Conservation (phyloP, 768 basidiomycete species). For the Leccinum rimulosum region DNA sequence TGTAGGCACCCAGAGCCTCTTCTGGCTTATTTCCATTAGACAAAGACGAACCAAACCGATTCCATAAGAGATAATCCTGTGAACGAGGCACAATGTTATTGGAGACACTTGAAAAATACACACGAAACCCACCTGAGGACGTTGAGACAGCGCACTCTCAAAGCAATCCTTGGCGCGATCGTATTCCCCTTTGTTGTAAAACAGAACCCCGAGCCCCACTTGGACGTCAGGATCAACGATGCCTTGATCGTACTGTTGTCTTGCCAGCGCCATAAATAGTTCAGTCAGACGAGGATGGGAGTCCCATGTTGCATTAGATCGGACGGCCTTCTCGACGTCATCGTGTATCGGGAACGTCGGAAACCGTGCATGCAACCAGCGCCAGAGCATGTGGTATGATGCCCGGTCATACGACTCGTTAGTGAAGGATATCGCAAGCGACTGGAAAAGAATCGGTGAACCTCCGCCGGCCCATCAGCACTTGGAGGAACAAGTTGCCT, state of each 20-base stretch:
- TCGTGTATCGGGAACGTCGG: slow-evolving; percentile 54
- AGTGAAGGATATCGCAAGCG: slow-evolving; percentile 92
- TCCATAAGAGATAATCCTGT: slow-evolving; percentile 94
- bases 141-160: slow-evolving; percentile 74
- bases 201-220: slow-evolving; percentile 88
- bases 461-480: not conserved
- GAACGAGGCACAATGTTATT: not conserved
- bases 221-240: slow-evolving; percentile 87
- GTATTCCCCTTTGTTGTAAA: slow-evolving; percentile 85
- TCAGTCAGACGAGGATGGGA: slow-evolving; percentile 79
- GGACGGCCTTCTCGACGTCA: slow-evolving; percentile 52
- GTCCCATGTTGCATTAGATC: slow-evolving; percentile 71
- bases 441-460: slow-evolving; percentile 45
- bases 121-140: slow-evolving; percentile 57
- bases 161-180: slow-evolving; percentile 94
- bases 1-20: slow-evolving; percentile 86
- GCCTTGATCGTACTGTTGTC: slow-evolving; percentile 73
- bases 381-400: slow-evolving; percentile 80
- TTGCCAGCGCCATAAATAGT: slow-evolving; percentile 77
- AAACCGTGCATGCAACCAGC: slow-evolving; percentile 74
- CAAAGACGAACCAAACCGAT: slow-evolving; percentile 88
- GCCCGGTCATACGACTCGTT: slow-evolving; percentile 91
- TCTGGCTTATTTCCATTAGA: slow-evolving; percentile 95
- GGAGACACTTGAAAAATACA: not conserved
- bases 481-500: slow-evolving; percentile 25